phyloP scores from a whole-genome alignment of 306 rosid species.

The Astragalus membranaceus region DNA sequence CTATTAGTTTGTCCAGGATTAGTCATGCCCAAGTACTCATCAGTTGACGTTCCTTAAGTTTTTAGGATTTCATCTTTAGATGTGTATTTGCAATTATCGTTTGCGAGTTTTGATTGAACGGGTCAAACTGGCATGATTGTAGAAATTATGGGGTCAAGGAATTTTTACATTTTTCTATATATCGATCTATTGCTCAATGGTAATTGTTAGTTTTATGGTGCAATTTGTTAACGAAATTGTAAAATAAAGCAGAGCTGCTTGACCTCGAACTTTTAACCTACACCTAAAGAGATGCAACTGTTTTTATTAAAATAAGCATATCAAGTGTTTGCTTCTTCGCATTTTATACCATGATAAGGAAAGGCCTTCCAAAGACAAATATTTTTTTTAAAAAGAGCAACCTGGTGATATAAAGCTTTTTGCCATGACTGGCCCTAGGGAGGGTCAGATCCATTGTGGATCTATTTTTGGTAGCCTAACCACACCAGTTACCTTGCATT shows the following conservation, averaged over 20 bases:
- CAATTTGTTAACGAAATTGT: slow-evolving; percentile 6
- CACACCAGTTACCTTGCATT: background rate
- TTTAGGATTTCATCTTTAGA: slow-evolving; percentile 4
- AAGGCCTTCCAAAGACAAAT: background rate
- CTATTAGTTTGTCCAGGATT: too few relatives aligned
- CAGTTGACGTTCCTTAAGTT: background rate
- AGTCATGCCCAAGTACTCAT: too few relatives aligned
- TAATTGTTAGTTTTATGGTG: background rate
- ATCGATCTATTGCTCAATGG: background rate
- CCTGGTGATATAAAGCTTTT: background rate
- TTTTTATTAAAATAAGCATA: background rate
- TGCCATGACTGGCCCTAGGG: background rate
- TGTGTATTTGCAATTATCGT: slow-evolving; percentile 1
- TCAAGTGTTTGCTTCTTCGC: background rate
- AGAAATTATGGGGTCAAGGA: background rate
- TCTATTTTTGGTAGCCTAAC: background rate
- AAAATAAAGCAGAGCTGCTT: background rate
- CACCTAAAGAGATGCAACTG: background rate
- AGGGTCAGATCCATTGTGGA: background rate
- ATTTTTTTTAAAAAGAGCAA: background rate
- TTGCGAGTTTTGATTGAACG: background rate
- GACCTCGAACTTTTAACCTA: background rate
- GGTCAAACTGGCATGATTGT: background rate
- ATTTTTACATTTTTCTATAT: background rate
- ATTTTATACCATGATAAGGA: background rate